These are phyloP conservation scores for Plasmodiophora brassicae DNA, from an alignment of 208 protist species.

Conservation along the genomic window DNA sequence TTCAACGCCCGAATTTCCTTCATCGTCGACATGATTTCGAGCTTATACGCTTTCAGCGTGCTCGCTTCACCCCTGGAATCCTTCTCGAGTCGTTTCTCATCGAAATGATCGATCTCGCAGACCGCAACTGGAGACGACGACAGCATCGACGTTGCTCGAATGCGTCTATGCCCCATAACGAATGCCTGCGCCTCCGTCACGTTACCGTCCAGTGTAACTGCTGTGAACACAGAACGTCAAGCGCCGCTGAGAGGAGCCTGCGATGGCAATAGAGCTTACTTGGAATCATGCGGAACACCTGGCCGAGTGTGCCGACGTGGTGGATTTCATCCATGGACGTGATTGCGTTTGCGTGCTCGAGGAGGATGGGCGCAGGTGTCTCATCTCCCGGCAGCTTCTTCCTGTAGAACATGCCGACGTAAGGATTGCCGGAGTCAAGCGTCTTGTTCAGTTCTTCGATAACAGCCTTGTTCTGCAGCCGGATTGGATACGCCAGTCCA, in stretches of 20 bases:
- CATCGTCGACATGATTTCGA: constrained; percentile 49
- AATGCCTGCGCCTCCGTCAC: neutral
- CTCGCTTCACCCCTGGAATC: neutral
- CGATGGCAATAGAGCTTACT: neutral
- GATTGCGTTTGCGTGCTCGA: constrained; percentile 21
- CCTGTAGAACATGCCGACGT: neutral
- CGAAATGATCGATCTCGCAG: neutral
- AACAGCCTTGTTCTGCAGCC: neutral
- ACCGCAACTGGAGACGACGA: neutral
- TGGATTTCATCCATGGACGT: constrained; percentile 17
- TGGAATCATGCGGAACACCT: constrained; percentile 9
- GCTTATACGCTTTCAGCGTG: constrained; percentile 38
- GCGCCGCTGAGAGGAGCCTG: constrained; percentile 14
- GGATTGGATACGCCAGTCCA: neutral
- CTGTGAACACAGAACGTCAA: neutral
- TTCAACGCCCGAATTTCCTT: constrained; percentile 45
- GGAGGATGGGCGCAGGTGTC: neutral
- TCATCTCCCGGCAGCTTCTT: neutral
- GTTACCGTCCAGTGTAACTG: neutral
- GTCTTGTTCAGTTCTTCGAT: neutral
- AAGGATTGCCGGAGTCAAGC: neutral
- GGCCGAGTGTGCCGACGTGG: constrained; percentile 33
- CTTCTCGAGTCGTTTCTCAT: neutral
- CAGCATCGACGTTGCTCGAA: neutral
- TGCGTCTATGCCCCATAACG: neutral